Evolutionary conservation across 805 yeast species (phyloP), one percentile per base, ranked within the genome.

Genomic region (Jamesozyma spencerorum): DNA sequence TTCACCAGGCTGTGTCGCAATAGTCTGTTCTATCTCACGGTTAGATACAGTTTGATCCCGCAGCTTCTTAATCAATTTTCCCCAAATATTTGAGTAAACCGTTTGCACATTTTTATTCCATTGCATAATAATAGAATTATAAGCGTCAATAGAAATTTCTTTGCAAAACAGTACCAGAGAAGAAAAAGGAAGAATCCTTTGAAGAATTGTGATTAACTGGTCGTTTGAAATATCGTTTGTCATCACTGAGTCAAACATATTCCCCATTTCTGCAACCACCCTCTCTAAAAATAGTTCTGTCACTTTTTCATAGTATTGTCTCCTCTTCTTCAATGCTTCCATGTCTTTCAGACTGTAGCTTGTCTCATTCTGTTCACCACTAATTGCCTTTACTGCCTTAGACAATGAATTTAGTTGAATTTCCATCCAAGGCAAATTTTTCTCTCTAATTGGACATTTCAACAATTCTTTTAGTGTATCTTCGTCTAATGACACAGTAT

Each of bases 241-340:
- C n/a, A 57, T 47, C 10, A 68, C 64, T 18, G 54, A 58, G 22
- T 60, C 63, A 39, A 82, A 68, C 26, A 70, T 65, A 3, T 51
- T 42, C 12, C 62, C 64, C 45, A 79, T 62, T 37, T 70, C 77
- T 1, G 38, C 46, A 12, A 55, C 66, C 42, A 76, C 69, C 45
- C 72, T 67, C 15, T 53, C 57, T 27, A 75, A 57, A 51, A 86
- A 83, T 4, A 64, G 60, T 2, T 55, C 50, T 1, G 81, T 68
- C 1, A 77, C 77, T 17, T 62, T 55, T 49, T 79, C 85, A 54
- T 81, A 84, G 4, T 66, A 70, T 13, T 67, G 63, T 43, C 77
- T 71, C 51, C 81, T 79, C 50, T 84, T 86, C 44, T 69, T 70
- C 43, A 85, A 66, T 0, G 94, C 94, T 42, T 70, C 68, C 85